Evolutionary conservation across 176 grass and related monocot species (phyloP), one percentile per base, ranked within the genome.

Genomic region (Pontederia crassipes): DNA sequence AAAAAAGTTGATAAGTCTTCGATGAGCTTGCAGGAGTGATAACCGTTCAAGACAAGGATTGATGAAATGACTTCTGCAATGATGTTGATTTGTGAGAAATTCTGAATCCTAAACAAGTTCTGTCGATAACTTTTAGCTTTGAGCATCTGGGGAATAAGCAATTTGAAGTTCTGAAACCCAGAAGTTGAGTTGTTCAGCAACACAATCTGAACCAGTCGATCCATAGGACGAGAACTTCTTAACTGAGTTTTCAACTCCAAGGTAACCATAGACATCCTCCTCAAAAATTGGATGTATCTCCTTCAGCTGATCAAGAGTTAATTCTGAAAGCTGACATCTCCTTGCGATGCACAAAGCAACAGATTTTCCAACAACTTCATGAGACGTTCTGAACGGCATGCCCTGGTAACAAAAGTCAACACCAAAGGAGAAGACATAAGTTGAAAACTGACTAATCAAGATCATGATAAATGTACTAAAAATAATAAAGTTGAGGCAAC

Each of bases 221-320:
- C 87, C 93, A n/a, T 92, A 90, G 2, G 93, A 98, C 29, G 75
- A 79, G 72, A 98, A 98, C 77, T 92, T 98, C 55, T 80, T 80
- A 20, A 97, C 82, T 2, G 93, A 71, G 55, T 88, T 98, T 72
- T 98, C 87, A 2, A 88, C 81, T 68, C 87, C 93, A 12, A 98
- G 69, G 58, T 81, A 92, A 12, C 73, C 87, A 4, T 88, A 98
- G 2, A 98, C 93, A 9, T 88, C 87, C 27, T 12, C 74, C 59
- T 92, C 84, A 14, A 98, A 98, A 51, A 92, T 72, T 26, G 93
- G 74, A 55, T 88, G 71, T 50, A 92, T 72, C 55, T 72, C 55
- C 63, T 78, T 80, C 48, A 98, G 66, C 54, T 89, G 81, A 29
- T 86, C 74, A 8, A 98, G 75, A 57, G 73, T 55, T 52, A 98